Evolutionary conservation across 768 basidiomycete genomes (phyloP).

Genomic region (Russula lepida): DNA sequence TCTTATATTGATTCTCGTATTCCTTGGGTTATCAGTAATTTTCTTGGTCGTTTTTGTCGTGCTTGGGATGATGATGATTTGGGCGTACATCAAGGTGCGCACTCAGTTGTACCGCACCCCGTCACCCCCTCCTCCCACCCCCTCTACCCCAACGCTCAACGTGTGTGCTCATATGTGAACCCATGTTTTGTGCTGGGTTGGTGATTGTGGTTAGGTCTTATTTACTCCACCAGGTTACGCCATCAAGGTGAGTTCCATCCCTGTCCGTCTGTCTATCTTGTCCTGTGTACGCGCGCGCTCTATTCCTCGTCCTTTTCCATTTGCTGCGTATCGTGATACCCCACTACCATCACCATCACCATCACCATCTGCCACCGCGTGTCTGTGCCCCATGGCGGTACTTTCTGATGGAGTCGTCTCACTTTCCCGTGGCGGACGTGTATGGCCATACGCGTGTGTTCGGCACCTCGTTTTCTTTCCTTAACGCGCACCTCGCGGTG

Average conservation of each 20-base stretch:
- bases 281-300: background rate
- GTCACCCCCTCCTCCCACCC: background rate
- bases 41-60: constrained; percentile 56
- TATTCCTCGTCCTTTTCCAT: background rate
- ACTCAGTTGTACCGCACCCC: background rate
- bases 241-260: constrained; percentile 41
- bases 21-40: constrained; percentile 41
- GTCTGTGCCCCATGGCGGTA: background rate
- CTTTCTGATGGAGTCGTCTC: background rate
- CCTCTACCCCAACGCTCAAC: background rate
- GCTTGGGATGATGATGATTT: constrained; percentile 61
- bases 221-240: constrained; percentile 64
- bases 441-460: background rate
- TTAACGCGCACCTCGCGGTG: background rate
- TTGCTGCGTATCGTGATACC: background rate
- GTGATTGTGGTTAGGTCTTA: constrained; percentile 39
- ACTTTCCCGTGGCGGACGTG: background rate
- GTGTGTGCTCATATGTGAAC: background rate
- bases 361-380: background rate
- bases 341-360: background rate
- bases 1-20: background rate
- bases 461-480: background rate
- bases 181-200: background rate
- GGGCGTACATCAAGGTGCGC: constrained; percentile 70
- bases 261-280: background rate